These are phyloP conservation scores for Fusarium concolor DNA, from an alignment of 2,329 filamentous ascomycete genomes.

Conservation along the genomic window DNA sequence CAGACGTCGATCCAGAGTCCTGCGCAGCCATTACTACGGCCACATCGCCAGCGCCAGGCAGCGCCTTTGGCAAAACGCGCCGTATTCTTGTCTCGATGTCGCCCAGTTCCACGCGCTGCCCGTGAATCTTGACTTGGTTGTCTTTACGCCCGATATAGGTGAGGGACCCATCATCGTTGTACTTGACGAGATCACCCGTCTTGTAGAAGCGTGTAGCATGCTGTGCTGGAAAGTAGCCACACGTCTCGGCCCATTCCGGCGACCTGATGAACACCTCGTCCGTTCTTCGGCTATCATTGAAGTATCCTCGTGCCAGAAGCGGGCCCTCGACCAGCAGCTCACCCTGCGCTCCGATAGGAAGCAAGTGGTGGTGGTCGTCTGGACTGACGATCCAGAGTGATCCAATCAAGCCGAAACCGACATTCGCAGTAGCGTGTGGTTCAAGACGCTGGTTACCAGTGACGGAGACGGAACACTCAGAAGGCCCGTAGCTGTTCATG, in stretches of 20 bases:
- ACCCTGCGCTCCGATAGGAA: constrained; percentile 17
- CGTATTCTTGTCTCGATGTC: constrained; percentile 39
- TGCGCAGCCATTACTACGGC: constrained; percentile 4
- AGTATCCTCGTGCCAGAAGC: constrained; percentile 18
- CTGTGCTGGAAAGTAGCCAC: constrained; percentile 3
- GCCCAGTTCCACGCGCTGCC: constrained; percentile 43
- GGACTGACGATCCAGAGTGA: constrained; percentile 16
- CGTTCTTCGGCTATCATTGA: constrained; percentile 55
- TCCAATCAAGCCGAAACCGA: constrained; percentile 14
- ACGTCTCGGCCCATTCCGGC: constrained; percentile 1
- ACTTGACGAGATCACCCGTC: constrained; percentile 35
- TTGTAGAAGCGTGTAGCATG: constrained; percentile 26
- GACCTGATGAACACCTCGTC: constrained; percentile 1
- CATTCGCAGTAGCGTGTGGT: constrained; percentile 2
- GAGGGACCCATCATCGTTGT: constrained; percentile 27
- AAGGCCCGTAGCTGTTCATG: constrained; percentile 9
- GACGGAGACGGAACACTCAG: constrained; percentile 2
- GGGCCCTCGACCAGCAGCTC: constrained; percentile 25
- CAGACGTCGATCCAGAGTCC: neutral
- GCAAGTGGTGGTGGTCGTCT: constrained; percentile 22
- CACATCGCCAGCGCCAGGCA: constrained; percentile 8
- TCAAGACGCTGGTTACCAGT: constrained; percentile 4
- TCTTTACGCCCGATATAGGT: constrained; percentile 40
- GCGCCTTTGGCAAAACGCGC: neutral
- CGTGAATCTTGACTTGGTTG: constrained; percentile 43